Evolutionary conservation across 495 filamentous ascomycete species (phyloP).

Genomic region (Pseudevernia furfuracea): DNA sequence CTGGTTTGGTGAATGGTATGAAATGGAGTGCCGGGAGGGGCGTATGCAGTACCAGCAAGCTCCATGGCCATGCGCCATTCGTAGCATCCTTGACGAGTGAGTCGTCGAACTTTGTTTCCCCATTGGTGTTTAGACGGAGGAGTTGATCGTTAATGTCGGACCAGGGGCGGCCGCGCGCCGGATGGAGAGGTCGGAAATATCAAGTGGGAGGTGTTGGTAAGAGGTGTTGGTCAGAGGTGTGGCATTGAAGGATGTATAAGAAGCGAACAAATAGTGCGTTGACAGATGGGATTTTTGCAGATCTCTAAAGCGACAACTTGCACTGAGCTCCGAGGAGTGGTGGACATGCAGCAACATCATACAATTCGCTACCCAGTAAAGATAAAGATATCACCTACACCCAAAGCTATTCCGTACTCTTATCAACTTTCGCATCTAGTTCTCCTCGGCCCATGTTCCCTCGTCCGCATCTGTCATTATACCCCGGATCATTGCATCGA

Average conservation of each 20-base stretch:
- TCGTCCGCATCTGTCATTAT: neutral
- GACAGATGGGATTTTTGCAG: neutral
- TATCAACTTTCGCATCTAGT: neutral
- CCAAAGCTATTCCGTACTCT: neutral
- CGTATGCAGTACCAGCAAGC: neutral
- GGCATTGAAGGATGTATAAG: neutral
- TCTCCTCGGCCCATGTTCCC: neutral
- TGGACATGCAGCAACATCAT: neutral
- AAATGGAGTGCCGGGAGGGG: neutral
- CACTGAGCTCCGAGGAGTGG: neutral
- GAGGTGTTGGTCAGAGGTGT: neutral
- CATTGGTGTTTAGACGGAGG: neutral
- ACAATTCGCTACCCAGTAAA: too few relatives aligned
- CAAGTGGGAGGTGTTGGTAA: neutral
- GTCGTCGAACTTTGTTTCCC: neutral
- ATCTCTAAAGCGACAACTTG: neutral
- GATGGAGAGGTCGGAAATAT: neutral
- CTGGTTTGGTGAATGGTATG: too few relatives aligned
- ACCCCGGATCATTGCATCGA: neutral
- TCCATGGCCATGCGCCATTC: neutral
- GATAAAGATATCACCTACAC: neutral
- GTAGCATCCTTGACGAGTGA: neutral
- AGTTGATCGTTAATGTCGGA: neutral
- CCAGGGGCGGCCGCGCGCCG: neutral
- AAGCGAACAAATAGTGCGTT: neutral